Evolutionary conservation across 441 rosid species (phyloP), one percentile per base, ranked within the genome.

Genomic region (Pelargonium citronellum): DNA sequence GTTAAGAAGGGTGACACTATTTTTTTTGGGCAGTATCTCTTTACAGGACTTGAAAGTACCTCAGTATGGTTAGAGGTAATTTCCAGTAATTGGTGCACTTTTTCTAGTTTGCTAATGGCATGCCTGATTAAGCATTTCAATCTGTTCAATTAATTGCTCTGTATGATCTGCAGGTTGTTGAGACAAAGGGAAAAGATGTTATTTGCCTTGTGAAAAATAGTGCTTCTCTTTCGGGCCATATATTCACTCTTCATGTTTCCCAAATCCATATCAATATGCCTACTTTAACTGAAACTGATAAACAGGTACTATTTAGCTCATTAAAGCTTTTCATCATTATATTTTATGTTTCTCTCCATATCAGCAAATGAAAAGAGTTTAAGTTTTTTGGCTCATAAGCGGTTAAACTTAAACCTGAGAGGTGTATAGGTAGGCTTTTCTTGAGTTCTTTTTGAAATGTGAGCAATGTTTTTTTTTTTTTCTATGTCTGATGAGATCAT

Each of bases 11-110:
- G 79, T 7, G 79, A 75, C 67, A 71, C 74, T 7, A 53, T 75
- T 47, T 71, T 71, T 71, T 75, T 75, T 13, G 75, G 79, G 16
- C 75, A 75, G 69, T 74, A 75, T 71, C 79, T 75, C 47, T 75
- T 75, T 67, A 71, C 79, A 3, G 79, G 79, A 5, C 79, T 71
- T 5, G 79, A 75, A 62, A 67, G 65, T 19, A 53, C 79, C 30
- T 75, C 79, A 20, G 79, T 64, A 24, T 75, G 79, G 79, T 69
- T 75, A 1, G 79, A 75, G 74, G 79, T 71, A 10, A 58, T 58
- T 24, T 34, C 2, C 7, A 15, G 16, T 55, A 5, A 22, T 24
- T 67, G 44, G 17, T 62, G 13, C 1, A 43, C 27, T 30, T 8
- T 44, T 30, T 19, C 64, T 12, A 30, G 1, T 2, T 64, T 20